Evolutionary conservation across 2,329 filamentous ascomycete species (phyloP).

Genomic region (Fusarium fracticaudum): DNA sequence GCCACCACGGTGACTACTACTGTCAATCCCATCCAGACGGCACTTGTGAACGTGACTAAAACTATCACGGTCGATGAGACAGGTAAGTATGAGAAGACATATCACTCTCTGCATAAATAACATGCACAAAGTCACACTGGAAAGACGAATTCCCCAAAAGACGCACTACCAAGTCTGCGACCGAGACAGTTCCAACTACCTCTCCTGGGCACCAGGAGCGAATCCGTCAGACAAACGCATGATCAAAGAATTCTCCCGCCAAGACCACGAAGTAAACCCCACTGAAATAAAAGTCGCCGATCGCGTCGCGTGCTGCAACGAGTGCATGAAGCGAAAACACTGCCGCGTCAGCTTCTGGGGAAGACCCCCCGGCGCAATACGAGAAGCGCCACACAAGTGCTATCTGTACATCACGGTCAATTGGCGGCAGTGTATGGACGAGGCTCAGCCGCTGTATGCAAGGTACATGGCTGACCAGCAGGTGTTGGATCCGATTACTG

Average conservation of each 20-base stretch:
- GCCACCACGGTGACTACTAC: neutral
- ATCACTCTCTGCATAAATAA: no score
- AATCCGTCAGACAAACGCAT: neutral
- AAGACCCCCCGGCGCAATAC: neutral
- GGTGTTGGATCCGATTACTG: neutral
- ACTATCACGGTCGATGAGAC: neutral
- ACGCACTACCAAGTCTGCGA: neutral
- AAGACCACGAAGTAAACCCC: neutral
- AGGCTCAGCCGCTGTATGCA: neutral
- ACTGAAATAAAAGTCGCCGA: neutral
- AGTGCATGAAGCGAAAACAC: neutral
- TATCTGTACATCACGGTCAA: neutral
- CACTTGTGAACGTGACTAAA: neutral
- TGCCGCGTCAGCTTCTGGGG: neutral
- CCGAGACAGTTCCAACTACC: neutral
- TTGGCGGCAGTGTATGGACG: neutral
- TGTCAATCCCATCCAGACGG: neutral
- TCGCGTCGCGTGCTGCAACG: neutral
- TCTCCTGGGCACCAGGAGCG: accelerated
- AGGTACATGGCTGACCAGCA: neutral
- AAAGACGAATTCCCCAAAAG: neutral
- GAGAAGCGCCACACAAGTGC: neutral
- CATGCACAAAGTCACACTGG: accelerated
- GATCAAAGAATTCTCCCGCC: neutral
- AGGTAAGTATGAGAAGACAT: no score